Base-by-base conservation (phyloP, 2,329 filamentous ascomycete genomes). In the Lecanosticta acicola region DNA sequence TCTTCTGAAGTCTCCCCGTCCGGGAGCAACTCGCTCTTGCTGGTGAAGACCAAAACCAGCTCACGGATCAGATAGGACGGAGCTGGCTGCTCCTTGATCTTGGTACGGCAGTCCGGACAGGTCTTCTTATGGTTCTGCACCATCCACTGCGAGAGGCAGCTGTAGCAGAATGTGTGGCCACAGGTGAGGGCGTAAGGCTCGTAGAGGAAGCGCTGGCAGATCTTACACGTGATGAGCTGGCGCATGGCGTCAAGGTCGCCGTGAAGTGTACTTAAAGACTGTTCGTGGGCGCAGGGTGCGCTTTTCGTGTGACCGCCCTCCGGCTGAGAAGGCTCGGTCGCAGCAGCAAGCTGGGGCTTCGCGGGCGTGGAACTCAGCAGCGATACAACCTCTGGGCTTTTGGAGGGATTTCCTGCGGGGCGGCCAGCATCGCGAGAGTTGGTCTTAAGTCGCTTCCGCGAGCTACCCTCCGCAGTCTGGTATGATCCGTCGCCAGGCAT, bases 91-190 rank as follows among this genome's bases (percentile, higher is more conserved):
- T 76, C 67, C 52, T 70, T 75, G 46, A 85, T 77, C 29, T 71
- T 67, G 3, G 76, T 70, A 49, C 83, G 75, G 61, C 83, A 86
- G 61, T 85, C 81, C 13, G 83, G 83, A 63, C 83, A 86, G 56
- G 81, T 81, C 62, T 81, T 83, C 58, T 77, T 80, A 67, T 75
- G 78, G 49, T 73, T 76, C 55, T 72, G 73, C 35, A 79, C 68
- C 56, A 79, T 80, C 77, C 80, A 62, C 20, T 52, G 48, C 33
- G 56, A 52, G 10, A 66, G 54, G 41, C 63, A 68, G 50, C 76
- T 79, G 61, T 86, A 86, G 67, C 83, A 86, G 65, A 84, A 85
- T 4, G 82, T 85, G 62, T 86, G 83, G 3, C 83, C 83, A 57
- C 83, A 86, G 4, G 72, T 72, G 42, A 85, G 73, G 14, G 79